These are phyloP conservation scores for Elsinoe australis DNA, from an alignment of 2,329 filamentous ascomycete species.

Conservation along the genomic window DNA sequence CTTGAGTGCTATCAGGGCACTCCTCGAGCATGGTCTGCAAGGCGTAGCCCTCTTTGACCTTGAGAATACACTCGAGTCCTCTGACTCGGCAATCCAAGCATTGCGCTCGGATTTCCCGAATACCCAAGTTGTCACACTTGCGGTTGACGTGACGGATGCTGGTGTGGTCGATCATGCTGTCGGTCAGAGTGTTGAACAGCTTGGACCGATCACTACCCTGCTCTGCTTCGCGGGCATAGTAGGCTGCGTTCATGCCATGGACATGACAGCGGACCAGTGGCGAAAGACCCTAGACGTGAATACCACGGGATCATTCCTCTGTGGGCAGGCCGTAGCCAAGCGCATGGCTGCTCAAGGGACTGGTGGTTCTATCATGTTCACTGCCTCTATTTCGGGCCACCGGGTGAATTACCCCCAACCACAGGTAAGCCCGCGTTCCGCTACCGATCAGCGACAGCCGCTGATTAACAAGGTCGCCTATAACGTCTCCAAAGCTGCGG, in stretches of 20 bases:
- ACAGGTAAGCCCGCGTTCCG: constrained; percentile 44
- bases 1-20: constrained; percentile 49
- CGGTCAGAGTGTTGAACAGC: constrained; percentile 32
- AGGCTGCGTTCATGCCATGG: constrained; percentile 52
- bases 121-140: constrained; percentile 43
- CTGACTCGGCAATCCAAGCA: constrained; percentile 36
- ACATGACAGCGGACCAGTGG: constrained; percentile 53
- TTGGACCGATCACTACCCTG: constrained; percentile 50
- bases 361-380: constrained; percentile 58
- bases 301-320: constrained; percentile 61
- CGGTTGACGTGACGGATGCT: constrained; percentile 54
- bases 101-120: constrained; percentile 50
- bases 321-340: constrained; percentile 56
- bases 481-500: constrained; percentile 62
- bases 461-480: constrained; percentile 6
- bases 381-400: constrained; percentile 61
- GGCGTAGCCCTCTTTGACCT: constrained; percentile 57
- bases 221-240: constrained; percentile 64
- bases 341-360: constrained; percentile 47
- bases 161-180: constrained; percentile 41
- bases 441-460: constrained; percentile 37
- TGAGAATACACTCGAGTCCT: constrained; percentile 35
- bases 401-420: constrained; percentile 65
- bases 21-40: constrained; percentile 59
- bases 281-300: constrained; percentile 62